A percentile compares a stretch with the other conserved stretches of the same genome.
Conservation (phyloP, 1,139 yeast genomes). For the Yamadazyma sp. region DNA sequence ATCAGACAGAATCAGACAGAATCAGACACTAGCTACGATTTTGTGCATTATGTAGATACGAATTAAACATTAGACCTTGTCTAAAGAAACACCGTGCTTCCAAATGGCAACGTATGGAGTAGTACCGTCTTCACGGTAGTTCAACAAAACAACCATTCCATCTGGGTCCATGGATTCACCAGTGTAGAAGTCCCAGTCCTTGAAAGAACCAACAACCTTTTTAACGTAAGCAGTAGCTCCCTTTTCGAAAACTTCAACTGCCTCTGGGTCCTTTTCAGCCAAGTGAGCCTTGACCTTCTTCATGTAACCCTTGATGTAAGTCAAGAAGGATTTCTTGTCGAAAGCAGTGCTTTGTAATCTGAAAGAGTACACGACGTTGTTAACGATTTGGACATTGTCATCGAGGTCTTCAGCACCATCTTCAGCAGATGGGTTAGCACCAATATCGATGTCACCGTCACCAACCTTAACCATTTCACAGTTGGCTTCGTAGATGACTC, state of each 20-base stretch:
- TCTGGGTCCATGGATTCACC: conserved; percentile 99
- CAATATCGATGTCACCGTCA: conserved; percentile 89
- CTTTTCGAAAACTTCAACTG: conserved; percentile 85
- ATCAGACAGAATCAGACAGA: too few relatives aligned
- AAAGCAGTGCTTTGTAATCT: conserved; percentile 93
- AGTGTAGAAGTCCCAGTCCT: conserved; percentile 98
- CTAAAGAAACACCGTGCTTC: conserved; percentile 94
- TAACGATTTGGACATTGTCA: conserved; percentile 83
- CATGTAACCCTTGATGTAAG: conserved; percentile 99
- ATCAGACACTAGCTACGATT: too few relatives aligned
- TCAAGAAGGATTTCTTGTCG: conserved; percentile 95
- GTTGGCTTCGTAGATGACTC: conserved; percentile 94
- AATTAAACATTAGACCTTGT: conserved; percentile 93
- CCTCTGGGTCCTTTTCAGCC: conserved; percentile 85
- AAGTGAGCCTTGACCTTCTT: conserved; percentile 88
- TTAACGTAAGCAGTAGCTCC: conserved; percentile 95
- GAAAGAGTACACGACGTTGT: conserved; percentile 98
- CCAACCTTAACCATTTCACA: conserved; percentile 74
- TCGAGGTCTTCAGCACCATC: conserved; percentile 81
- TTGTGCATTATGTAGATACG: too few relatives aligned
- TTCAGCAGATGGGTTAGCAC: conserved; percentile 99
- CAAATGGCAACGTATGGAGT: conserved; percentile 97
- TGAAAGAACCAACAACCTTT: conserved; percentile 92
- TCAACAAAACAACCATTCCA: conserved; percentile 94
- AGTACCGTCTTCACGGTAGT: conserved; percentile 99